Evolutionary conservation across 176 grass and related monocot genomes (phyloP), one percentile per base, ranked within the genome.

Genomic region (Bolboschoenus planiculmis): DNA sequence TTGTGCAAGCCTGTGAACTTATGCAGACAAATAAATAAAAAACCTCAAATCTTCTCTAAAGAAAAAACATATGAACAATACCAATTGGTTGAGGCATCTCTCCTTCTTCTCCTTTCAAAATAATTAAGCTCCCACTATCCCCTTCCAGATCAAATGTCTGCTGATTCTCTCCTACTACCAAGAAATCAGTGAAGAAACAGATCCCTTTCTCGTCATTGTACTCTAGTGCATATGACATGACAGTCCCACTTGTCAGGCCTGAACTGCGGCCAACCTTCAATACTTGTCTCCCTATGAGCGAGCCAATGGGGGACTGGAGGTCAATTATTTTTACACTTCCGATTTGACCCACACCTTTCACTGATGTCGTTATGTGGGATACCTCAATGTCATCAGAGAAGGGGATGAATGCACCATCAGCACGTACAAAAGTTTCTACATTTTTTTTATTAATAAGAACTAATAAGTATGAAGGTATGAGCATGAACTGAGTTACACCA

Each of bases 101-200:
- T 8, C 87, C 82, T 9, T 93, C 89, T 87, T 88, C 85, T 21
- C 90, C 95, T 31, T 84, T 95, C 27, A 98, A 83, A 83, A 98
- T 91, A 59, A 98, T 98, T 39, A 98, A 90, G 82, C 95, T 98
- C 76, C 95, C 95, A 7, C 92, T 98, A 62, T 98, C 95, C 56
- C 96, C 96, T 88, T 98, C 92, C 60, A 98, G 88, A 90, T 95
- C 96, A 88, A 98, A 98, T n/a, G 96, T 95, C 88, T 95, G 96
- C 35, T 98, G 92, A 72, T 95, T 95, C 87, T 98, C 96, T 81
- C 96, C 96, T 30, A 98, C 92, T 1, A 98, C 96, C 63, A 98
- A 92, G 66, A 95, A 98, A 84, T 98, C 96, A 57, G 90, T 98
- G 71, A 98, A 98, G 81, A 98, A 98, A 46, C 96, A 98, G 53